Evolutionary conservation across 2,329 filamentous ascomycete genomes (phyloP).

Genomic region (Cadophora luteo-olivacea): DNA sequence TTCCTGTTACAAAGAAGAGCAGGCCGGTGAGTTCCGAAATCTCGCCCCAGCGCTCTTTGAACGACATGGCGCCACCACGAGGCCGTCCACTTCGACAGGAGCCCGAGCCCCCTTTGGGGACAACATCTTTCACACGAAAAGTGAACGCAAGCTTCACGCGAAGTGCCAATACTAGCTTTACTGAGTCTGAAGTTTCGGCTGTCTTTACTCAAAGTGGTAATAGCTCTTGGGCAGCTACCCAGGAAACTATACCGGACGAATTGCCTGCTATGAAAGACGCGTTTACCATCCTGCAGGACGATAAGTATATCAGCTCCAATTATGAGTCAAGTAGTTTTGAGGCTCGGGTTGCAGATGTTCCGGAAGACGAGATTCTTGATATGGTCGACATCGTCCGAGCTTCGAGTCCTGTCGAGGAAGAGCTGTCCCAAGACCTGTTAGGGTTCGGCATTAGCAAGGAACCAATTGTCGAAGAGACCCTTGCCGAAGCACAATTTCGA

Average conservation of each 20-base stretch:
- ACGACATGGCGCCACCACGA: slow-evolving; percentile 18
- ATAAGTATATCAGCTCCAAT: slow-evolving; percentile 32
- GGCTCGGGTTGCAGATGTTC: slow-evolving; percentile 22
- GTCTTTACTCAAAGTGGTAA: slow-evolving; percentile 32
- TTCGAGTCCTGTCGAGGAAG: slow-evolving; percentile 22
- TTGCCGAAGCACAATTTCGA: slow-evolving; percentile 12
- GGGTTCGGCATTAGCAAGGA: slow-evolving; percentile 16
- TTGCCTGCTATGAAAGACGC: slow-evolving; percentile 7
- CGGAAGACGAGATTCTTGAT: slow-evolving; percentile 22
- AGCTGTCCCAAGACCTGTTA: slow-evolving; percentile 26
- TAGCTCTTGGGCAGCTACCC: slow-evolving; percentile 6
- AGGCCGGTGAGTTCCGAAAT: neutral
- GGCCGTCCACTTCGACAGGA: slow-evolving; percentile 11
- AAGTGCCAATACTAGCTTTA: slow-evolving; percentile 33
- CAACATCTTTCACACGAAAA: neutral
- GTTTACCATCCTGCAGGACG: slow-evolving; percentile 18
- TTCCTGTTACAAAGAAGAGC: slow-evolving; percentile 16
- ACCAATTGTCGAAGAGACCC: neutral
- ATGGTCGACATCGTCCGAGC: neutral
- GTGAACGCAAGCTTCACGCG: slow-evolving; percentile 17
- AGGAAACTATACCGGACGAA: slow-evolving; percentile 21
- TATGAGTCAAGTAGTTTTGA: slow-evolving; percentile 39
- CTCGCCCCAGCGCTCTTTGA: neutral
- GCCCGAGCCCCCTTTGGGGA: neutral
- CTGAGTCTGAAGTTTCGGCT: slow-evolving; percentile 23